A percentile compares a stretch with the other conserved stretches of the same genome.
phyloP scores from a whole-genome alignment of 331 rosid species.

The Malus hybrid region DNA sequence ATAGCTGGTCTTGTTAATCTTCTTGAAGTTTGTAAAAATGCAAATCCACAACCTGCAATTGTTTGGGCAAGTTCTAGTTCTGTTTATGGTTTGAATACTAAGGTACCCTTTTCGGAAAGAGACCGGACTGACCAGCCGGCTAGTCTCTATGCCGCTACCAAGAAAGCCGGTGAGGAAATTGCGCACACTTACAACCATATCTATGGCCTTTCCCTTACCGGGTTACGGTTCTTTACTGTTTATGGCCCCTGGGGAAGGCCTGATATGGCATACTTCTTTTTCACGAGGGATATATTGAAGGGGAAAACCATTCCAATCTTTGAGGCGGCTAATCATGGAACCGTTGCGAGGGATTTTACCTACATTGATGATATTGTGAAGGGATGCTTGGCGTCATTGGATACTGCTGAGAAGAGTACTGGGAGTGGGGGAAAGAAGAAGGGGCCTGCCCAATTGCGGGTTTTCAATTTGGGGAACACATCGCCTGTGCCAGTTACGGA shows the following conservation, averaged over 20 bases:
- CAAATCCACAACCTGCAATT: slow-evolving; percentile 70
- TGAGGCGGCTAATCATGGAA: slow-evolving; percentile 61
- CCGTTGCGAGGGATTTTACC: slow-evolving; percentile 67
- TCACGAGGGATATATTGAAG: slow-evolving; percentile 58
- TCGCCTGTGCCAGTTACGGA: slow-evolving; percentile 56
- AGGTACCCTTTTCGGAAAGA: slow-evolving; percentile 72
- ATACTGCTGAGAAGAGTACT: slow-evolving; percentile 50
- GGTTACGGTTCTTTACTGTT: slow-evolving; percentile 64
- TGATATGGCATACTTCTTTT: slow-evolving; percentile 74
- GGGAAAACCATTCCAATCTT: slow-evolving; percentile 55
- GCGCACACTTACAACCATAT: slow-evolving; percentile 73
- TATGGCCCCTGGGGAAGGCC: slow-evolving; percentile 85
- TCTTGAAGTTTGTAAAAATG: slow-evolving; percentile 64
- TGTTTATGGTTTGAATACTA: slow-evolving; percentile 66
- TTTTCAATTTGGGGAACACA: slow-evolving; percentile 31
- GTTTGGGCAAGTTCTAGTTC: slow-evolving; percentile 87
- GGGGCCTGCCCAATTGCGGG: slow-evolving; percentile 29
- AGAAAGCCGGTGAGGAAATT: slow-evolving; percentile 75
- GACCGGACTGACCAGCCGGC: slow-evolving; percentile 80
- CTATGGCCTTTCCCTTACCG: slow-evolving; percentile 68
- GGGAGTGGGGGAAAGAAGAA: slow-evolving; percentile 30
- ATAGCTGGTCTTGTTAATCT: slow-evolving; percentile 78
- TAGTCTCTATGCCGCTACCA: slow-evolving; percentile 81
- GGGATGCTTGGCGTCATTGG: slow-evolving; percentile 64
- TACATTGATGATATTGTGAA: slow-evolving; percentile 70